Evolutionary conservation across 1,139 yeast genomes (phyloP).

Genomic region (Diutina rugosa): DNA sequence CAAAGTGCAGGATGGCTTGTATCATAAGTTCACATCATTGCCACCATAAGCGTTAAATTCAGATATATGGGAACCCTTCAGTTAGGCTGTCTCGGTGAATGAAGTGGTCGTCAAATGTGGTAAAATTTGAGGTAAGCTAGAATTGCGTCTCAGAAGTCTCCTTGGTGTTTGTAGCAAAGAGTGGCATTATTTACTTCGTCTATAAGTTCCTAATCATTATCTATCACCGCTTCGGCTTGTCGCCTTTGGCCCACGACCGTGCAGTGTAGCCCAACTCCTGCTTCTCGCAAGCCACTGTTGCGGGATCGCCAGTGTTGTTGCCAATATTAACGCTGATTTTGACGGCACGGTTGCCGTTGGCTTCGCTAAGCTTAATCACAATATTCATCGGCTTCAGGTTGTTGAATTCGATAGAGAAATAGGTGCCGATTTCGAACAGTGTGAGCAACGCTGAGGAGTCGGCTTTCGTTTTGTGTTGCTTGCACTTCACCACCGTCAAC

Average conservation of each 20-base stretch:
- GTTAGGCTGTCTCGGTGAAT: too few relatives aligned
- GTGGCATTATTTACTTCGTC: too few relatives aligned
- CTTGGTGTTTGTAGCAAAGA: too few relatives aligned
- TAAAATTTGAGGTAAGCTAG: too few relatives aligned
- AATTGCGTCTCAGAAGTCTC: too few relatives aligned
- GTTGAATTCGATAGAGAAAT: conserved; percentile 60
- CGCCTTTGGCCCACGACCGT: conserved; percentile 58
- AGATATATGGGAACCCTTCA: too few relatives aligned
- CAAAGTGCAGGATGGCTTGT: too few relatives aligned
- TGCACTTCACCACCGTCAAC: conserved; percentile 64
- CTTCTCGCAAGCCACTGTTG: conserved; percentile 62
- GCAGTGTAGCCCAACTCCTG: conserved; percentile 64
- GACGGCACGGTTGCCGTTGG: conserved; percentile 68
- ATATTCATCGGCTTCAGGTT: conserved; percentile 81
- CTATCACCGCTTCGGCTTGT: conserved; percentile 71
- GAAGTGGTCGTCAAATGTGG: too few relatives aligned
- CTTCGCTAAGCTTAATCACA: conserved; percentile 71
- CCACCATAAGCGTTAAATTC: too few relatives aligned
- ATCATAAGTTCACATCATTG: too few relatives aligned
- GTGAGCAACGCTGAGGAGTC: conserved; percentile 53
- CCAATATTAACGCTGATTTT: conserved; percentile 87
- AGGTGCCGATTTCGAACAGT: conserved; percentile 89
- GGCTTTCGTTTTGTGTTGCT: conserved; percentile 54
- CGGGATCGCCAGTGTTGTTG: conserved; percentile 84
- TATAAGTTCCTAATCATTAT: background rate